Conservation (phyloP, 768 basidiomycete species). For the Boletus rex-veris region DNA sequence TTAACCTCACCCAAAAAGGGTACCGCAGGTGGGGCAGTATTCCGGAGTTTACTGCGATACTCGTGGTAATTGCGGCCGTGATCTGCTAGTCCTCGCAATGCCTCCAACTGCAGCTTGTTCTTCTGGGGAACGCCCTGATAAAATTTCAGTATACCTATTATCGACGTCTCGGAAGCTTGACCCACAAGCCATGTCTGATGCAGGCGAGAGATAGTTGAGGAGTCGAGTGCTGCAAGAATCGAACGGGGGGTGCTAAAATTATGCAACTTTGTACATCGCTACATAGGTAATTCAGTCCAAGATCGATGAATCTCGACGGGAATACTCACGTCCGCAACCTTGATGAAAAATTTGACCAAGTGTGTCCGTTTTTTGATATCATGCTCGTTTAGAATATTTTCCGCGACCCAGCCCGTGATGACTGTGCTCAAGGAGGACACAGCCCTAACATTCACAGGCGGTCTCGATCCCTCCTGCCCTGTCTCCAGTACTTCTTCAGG, state of each 20-base stretch:
- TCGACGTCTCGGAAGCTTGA: constrained; percentile 5
- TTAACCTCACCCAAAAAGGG: constrained; percentile 80
- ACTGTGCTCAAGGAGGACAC: constrained; percentile 87
- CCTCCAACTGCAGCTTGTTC: constrained; percentile 73
- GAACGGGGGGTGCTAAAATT: constrained; percentile 95
- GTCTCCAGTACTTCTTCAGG: constrained; percentile 88
- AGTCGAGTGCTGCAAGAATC: constrained; percentile 91
- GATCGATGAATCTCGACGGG: constrained; percentile 1
- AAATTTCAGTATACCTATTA: constrained; percentile 6
- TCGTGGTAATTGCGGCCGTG: constrained; percentile 88
- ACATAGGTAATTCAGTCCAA: constrained; percentile 10
- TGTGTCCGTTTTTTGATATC: constrained; percentile 81
- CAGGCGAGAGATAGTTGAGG: constrained; percentile 88
- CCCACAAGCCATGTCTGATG: constrained; percentile 92
- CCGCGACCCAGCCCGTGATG: constrained; percentile 95
- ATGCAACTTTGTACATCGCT: constrained; percentile 81
- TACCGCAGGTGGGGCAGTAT: constrained; percentile 87
- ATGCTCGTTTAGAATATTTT: constrained; percentile 86
- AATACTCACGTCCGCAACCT: constrained; percentile 77
- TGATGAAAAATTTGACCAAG: constrained; percentile 90
- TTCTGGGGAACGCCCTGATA: constrained; percentile 79
- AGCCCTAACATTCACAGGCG: constrained; percentile 71
- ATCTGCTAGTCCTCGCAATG: constrained; percentile 82
- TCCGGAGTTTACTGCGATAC: constrained; percentile 84
- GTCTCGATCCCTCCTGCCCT: constrained; percentile 64